Evolutionary conservation across 495 filamentous ascomycete species (phyloP), one percentile per base, ranked within the genome.

Genomic region (Penicillium canariense): DNA sequence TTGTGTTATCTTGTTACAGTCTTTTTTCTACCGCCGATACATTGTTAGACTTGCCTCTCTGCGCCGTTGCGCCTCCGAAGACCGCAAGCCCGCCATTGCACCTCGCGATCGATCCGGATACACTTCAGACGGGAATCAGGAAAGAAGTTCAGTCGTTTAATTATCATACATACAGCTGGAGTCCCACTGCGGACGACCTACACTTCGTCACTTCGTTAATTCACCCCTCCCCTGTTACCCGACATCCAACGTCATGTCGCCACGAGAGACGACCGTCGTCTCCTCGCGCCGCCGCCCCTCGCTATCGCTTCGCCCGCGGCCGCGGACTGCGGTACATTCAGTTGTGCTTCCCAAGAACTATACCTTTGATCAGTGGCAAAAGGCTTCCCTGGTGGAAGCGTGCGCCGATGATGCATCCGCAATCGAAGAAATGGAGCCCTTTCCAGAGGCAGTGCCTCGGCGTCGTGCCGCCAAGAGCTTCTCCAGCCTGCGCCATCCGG

Each of bases 391-490:
- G n/a, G 46, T 58, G 39, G 71, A 72, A 40, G 54, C 59, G 3
- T 66, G 50, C 26, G 55, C 67, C 30, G 53, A 66, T 32, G 61
- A 67, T 27, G 63, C 45, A 0, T 62, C 66, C 22, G 68, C 66
- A 0, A 44, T 76, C 35, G 71, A 78, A 50, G 72, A 75, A 7
- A 68, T 67, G 42, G 68, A 67, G 36, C 62, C 67, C 18, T 72
- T 73, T 28, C 65, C 70, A 9, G 65, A 68, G 25, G 63, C 67
- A 2, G 59, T 62, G 17, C 71, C 66, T n/a, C 65, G 73, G 12
- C 72, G 69, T 23, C 73, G 72, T 26, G 52, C 59, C 23, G 65
- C 74, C 32, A 77, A 74, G 52, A 77, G 75, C 61, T 80, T 78
- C 58, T 80, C 77, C 12, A 73, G 61, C 20, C 52, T 79, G 28